These are phyloP conservation scores for Fusarium decemcellulare DNA, from an alignment of 2,329 filamentous ascomycete genomes.

Conservation along the genomic window DNA sequence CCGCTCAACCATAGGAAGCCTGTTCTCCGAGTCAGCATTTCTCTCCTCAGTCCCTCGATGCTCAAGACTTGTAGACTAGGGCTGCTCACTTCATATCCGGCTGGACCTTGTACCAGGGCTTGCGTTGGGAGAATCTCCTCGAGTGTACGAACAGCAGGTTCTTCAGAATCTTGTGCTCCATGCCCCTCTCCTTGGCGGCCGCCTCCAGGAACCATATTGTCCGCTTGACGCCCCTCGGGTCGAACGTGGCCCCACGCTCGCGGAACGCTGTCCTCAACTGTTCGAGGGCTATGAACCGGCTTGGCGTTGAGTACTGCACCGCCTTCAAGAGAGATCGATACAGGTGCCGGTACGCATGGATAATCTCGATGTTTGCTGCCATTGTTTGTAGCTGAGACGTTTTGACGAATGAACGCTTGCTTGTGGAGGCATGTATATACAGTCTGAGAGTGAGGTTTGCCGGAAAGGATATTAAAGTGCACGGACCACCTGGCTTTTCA, in stretches of 20 bases:
- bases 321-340: slow-evolving; percentile 78
- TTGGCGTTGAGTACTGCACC: slow-evolving; percentile 79
- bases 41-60: not conserved
- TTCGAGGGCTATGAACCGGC: slow-evolving; percentile 73
- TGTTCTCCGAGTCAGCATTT: slow-evolving; percentile 22
- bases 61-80: no score
- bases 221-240: slow-evolving; percentile 68
- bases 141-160: slow-evolving; percentile 67
- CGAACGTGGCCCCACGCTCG: slow-evolving; percentile 59
- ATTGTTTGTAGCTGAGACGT: slow-evolving; percentile 26
- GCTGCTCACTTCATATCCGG: not conserved
- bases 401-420: not conserved
- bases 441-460: not conserved
- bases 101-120: not conserved
- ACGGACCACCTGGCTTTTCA: slow-evolving; percentile 30
- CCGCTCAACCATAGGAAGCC: slow-evolving; percentile 36
- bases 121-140: slow-evolving; percentile 21
- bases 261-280: slow-evolving; percentile 73
- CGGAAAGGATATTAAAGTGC: slow-evolving; percentile 4
- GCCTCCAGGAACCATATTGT: slow-evolving; percentile 80
- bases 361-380: slow-evolving; percentile 57
- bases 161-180: slow-evolving; percentile 81
- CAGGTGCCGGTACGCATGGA: slow-evolving; percentile 78
- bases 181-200: slow-evolving; percentile 72
- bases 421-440: not conserved